A percentile compares a stretch with the other conserved stretches of the same genome.
Evolutionary conservation across 2,329 filamentous ascomycete species (phyloP).

Genomic region (Colletotrichum scovillei): DNA sequence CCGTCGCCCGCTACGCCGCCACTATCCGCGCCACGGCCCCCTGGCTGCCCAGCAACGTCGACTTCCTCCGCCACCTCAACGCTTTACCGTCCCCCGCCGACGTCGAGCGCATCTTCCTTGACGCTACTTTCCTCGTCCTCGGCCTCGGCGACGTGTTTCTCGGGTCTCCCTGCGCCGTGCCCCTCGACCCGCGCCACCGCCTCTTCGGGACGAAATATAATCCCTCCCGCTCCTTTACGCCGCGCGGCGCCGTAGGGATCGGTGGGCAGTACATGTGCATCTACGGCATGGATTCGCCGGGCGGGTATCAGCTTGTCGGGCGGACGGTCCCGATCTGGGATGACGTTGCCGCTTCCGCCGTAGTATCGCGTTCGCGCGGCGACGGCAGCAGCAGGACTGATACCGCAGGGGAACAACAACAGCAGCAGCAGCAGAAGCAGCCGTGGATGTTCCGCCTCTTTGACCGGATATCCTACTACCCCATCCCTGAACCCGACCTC

Average conservation of each 20-base stretch:
- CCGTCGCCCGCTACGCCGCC: constrained; percentile 69
- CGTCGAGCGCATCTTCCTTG: constrained; percentile 42
- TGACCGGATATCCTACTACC: constrained; percentile 48
- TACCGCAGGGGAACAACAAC: not conserved
- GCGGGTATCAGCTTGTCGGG: constrained; percentile 51
- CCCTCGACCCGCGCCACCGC: constrained; percentile 48
- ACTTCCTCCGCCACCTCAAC: constrained; percentile 58
- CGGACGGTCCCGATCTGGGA: constrained; percentile 50
- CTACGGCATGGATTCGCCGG: constrained; percentile 51
- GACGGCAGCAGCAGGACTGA: too few species aligned
- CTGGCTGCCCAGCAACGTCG: constrained; percentile 71
- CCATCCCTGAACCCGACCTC: constrained; percentile 42
- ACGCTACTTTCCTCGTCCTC: constrained; percentile 49
- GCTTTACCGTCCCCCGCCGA: constrained; percentile 40
- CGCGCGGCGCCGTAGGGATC: constrained; percentile 48
- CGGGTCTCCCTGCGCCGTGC: constrained; percentile 50
- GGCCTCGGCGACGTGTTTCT: constrained; percentile 54
- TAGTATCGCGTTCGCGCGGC: not conserved
- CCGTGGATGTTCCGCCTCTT: constrained; percentile 47
- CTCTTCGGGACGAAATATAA: constrained; percentile 52
- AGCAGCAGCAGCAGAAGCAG: not conserved
- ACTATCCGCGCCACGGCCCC: constrained; percentile 71
- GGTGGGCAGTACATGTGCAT: constrained; percentile 53
- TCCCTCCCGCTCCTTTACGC: constrained; percentile 50
- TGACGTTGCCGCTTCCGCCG: constrained; percentile 27